Base-by-base conservation (phyloP, 257 asterid species). In the Capsicum rhomboideum region DNA sequence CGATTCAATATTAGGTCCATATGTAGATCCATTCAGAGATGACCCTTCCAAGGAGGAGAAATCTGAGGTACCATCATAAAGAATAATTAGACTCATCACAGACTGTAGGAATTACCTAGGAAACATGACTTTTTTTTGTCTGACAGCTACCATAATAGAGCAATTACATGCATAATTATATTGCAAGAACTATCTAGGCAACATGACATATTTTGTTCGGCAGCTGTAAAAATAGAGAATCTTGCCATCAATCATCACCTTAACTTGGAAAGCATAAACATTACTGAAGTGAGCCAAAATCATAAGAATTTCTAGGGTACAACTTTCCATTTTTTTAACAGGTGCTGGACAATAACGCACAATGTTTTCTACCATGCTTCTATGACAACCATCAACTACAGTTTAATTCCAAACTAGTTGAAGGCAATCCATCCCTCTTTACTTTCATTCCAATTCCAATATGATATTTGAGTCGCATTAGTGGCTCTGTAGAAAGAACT, bases 1-100 rank as follows among this genome's bases (percentile, higher is more conserved):
- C 21, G 88, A 86, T 84, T 88, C 93, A 18, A 88, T 56, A 82
- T 83, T 87, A 68, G 74, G 83, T 52, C 81, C 90, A 77, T 16
- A 67, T 1, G 85, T 53, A 67, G 90, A 85, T 40, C 84, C 80
- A 84, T 75, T 91, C n/a, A 91, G 84, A 50, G 78, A 66, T 58
- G 92, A 92, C 37, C 92, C 94, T 80, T 90, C 97, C 6, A 93
- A 83, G 82, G 93, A 89, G 80, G 93, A 89, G 86, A 94, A 94
- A 31, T 92, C 99, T 96, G 93, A 4, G 58, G 28, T 31, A 26
- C 12, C 80, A 66, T 54, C 52, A 77, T 23, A 10, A 23, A 66
- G 66, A 72, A 12, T 29, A 18, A 61, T 26, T 79, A 58, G 23
- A 37, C 37, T 59, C 71, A 46, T 26, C 81, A 49, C 4, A 50